Conservation (phyloP, 169 alveolate genomes). For the Plasmodium knowlesi region DNA sequence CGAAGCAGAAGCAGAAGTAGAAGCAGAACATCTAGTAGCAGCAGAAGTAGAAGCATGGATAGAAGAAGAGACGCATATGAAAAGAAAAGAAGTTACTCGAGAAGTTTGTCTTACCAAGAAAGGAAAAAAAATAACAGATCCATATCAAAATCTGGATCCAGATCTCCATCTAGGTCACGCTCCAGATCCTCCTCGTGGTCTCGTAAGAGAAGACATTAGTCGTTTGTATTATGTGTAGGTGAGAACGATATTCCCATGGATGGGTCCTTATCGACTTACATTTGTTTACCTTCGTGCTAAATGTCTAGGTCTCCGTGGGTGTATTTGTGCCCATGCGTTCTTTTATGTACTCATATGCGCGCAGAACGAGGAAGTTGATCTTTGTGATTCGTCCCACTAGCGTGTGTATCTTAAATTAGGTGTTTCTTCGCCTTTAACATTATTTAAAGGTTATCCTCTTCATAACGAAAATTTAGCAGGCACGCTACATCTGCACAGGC, state of each 20-base stretch:
- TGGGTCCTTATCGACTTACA: constrained; percentile 1
- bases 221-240: neutral
- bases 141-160: constrained; percentile 51
- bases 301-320: neutral
- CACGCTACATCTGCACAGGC: neutral
- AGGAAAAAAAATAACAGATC: constrained; percentile 64
- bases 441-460: neutral
- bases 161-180: constrained; percentile 30
- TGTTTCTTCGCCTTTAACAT: neutral
- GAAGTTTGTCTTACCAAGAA: constrained; percentile 61
- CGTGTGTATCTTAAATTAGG: neutral
- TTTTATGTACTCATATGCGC: neutral
- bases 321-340: neutral
- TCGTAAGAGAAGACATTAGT: constrained; percentile 70
- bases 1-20: neutral
- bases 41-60: constrained; percentile 76
- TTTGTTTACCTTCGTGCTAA: neutral
- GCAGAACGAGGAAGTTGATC: neutral
- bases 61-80: constrained; percentile 77
- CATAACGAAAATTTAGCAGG: neutral
- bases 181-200: constrained; percentile 76
- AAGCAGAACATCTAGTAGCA: constrained; percentile 14
- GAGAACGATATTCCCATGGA: neutral
- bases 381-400: neutral
- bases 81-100: constrained; percentile 73